Base-by-base conservation (phyloP, 768 basidiomycete genomes). In the Pleurotus citrinopileatus region DNA sequence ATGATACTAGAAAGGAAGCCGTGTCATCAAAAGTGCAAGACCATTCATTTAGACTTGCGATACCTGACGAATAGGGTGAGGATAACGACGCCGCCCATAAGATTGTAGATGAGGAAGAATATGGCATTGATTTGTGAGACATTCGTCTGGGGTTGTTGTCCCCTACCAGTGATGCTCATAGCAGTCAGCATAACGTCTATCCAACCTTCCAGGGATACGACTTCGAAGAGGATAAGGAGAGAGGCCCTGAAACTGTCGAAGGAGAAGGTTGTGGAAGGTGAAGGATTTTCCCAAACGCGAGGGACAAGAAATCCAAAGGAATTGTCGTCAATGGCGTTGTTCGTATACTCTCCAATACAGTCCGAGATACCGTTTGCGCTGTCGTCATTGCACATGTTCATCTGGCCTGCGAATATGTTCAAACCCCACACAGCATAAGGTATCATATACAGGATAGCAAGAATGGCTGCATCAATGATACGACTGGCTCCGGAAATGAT, bases 131-230 rank as follows among this genome's bases (percentile, higher is more conserved):
- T 81, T 57, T 91, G 89, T 0, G 87, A 80, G 1, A 79, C 81
- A 57, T 95, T 89, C 36, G 71, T 77, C 55, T 79, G 70, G 0
- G 93, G 91, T 65, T 97, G 94, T 52, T 69, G 70, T 25, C 83
- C 82, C 19, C 58, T 64, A 3, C 87, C 91, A 1, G 81, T 86
- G 58, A 97, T 88, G 57, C 85, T 83, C 67, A 89, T 89, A 1
- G 87, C 87, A 22, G 86, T 78, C 32, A 70, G 72, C 88, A 97
- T 89, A 46, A 94, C 96, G 64, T 95, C 92, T n/a, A 91, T 81
- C 96, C 95, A 98, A 2, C 96, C 96, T 70, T 96, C 94, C 45
- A 97, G 73, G 0, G 94, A 96, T 20, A 98, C 92, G 59, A 96
- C 94, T 70, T 98, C 96, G 62, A 97, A 98, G 1, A 98, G 78